Evolutionary conservation across 2,329 filamentous ascomycete genomes (phyloP).

Genomic region (Aspergillus felis): DNA sequence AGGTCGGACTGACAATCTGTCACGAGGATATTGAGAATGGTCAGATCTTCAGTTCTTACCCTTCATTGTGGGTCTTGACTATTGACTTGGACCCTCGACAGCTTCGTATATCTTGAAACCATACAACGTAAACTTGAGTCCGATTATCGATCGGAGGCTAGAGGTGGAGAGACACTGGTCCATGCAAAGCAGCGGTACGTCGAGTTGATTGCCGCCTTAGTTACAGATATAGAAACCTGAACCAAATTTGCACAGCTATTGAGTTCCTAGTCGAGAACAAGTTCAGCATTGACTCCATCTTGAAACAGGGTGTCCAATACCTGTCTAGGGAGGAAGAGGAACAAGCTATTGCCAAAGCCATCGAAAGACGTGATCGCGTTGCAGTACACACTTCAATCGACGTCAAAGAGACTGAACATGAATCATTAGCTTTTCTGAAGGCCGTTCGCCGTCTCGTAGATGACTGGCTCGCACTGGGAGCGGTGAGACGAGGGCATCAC

Average conservation of each 20-base stretch:
- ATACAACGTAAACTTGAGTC: slow-evolving; percentile 62
- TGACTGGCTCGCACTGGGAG: slow-evolving; percentile 39
- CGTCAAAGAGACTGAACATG: slow-evolving; percentile 49
- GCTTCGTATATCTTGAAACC: slow-evolving; percentile 56
- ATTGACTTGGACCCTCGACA: slow-evolving; percentile 16
- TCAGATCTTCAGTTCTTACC: slow-evolving; percentile 16
- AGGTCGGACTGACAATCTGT: slow-evolving; percentile 65
- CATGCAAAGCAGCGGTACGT: slow-evolving; percentile 52
- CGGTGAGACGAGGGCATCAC: slow-evolving; percentile 12
- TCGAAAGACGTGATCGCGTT: slow-evolving; percentile 38
- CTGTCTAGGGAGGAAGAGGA: slow-evolving; percentile 58
- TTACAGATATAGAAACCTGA: slow-evolving; percentile 6
- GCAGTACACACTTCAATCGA: slow-evolving; percentile 40
- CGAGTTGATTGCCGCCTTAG: neutral
- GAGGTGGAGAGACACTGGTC: slow-evolving; percentile 59
- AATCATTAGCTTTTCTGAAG: slow-evolving; percentile 50
- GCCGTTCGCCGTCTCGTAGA: slow-evolving; percentile 44
- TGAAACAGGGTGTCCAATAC: slow-evolving; percentile 57
- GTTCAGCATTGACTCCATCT: slow-evolving; percentile 57
- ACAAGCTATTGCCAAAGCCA: slow-evolving; percentile 43
- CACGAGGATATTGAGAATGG: slow-evolving; percentile 52
- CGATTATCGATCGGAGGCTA: slow-evolving; percentile 50
- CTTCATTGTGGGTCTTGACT: neutral
- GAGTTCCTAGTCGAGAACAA: slow-evolving; percentile 58
- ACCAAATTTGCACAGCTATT: slow-evolving; percentile 40